A percentile compares a stretch with the other conserved stretches of the same genome.
Conservation (phyloP, 352 stramenopile species). For the Globisporangium yorkense region DNA sequence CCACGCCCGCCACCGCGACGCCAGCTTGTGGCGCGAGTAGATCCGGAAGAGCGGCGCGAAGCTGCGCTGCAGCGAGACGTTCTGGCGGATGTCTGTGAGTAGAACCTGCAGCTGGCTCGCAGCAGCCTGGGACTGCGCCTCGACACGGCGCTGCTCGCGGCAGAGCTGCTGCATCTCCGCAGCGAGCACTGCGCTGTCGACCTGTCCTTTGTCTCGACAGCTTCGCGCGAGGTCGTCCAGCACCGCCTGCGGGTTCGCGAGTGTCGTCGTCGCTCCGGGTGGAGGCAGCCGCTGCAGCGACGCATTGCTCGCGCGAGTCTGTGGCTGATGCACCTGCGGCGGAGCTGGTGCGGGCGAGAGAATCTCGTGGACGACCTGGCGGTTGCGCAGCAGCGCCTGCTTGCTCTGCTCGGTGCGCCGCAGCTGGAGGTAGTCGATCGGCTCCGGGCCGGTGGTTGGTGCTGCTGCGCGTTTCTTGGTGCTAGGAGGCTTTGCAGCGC, state of each 20-base stretch:
- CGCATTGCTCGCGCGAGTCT: background rate
- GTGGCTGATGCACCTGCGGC: background rate
- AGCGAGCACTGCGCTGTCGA: conserved; percentile 16
- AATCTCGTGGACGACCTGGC: conserved; percentile 44
- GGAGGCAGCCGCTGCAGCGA: background rate
- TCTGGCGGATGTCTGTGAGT: conserved; percentile 33
- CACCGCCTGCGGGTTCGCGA: background rate
- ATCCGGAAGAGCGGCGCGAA: conserved; percentile 59
- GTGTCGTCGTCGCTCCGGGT: background rate
- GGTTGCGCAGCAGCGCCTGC: conserved; percentile 39
- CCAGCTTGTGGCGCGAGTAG: conserved; percentile 35
- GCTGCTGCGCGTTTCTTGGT: background rate
- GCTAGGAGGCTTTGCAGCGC: background rate
- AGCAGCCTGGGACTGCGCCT: conserved; percentile 22
- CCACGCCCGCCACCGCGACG: conserved; percentile 34
- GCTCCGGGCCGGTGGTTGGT: conserved; percentile 20
- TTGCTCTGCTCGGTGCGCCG: conserved; percentile 55
- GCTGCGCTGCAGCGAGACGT: conserved; percentile 44
- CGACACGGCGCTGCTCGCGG: conserved; percentile 21
- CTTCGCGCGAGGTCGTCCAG: conserved; percentile 6
- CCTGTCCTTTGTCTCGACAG: conserved; percentile 16
- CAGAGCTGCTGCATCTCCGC: conserved; percentile 22
- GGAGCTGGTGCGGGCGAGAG: conserved; percentile 16
- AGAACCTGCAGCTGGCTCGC: conserved; percentile 26
- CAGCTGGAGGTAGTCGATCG: conserved; percentile 61